phyloP scores from a whole-genome alignment of 164 flowering plant species.

The Berberis thunbergii region DNA sequence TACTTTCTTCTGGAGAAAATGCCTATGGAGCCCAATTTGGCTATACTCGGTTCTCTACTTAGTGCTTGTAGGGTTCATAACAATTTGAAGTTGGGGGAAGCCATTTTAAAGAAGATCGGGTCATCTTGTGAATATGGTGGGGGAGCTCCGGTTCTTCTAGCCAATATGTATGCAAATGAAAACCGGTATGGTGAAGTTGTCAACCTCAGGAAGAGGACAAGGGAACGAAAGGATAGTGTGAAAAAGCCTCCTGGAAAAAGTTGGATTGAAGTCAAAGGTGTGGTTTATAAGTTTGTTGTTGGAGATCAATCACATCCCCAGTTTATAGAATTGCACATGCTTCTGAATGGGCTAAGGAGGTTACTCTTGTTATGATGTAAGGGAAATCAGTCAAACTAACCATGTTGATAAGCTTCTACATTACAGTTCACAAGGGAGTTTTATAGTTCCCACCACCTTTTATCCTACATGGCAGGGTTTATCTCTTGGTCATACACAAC shows the following conservation, averaged over 20 bases:
- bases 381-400: background rate
- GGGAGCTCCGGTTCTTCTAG: conserved; percentile 9
- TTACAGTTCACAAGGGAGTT: no score
- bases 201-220: conserved; percentile 2
- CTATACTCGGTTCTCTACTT: conserved; percentile 9
- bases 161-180: conserved; percentile 10
- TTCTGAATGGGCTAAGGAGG: conserved; percentile 5
- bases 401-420: no score
- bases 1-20: conserved; percentile 5
- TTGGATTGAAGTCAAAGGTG: conserved; percentile 10
- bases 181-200: conserved; percentile 4
- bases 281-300: conserved; percentile 7
- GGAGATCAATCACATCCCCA: conserved; percentile 7
- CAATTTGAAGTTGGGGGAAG: conserved; percentile 10
- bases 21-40: conserved; percentile 12
- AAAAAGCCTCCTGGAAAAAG: conserved; percentile 11
- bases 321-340: background rate
- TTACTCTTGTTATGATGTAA: background rate
- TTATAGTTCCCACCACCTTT: no score
- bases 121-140: conserved; percentile 8
- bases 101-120: conserved; percentile 6
- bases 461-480: no score
- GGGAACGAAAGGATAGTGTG: background rate
- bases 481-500: no score
- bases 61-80: conserved; percentile 12